phyloP scores from a whole-genome alignment of 257 asterid genomes.

The Lantana camara region DNA sequence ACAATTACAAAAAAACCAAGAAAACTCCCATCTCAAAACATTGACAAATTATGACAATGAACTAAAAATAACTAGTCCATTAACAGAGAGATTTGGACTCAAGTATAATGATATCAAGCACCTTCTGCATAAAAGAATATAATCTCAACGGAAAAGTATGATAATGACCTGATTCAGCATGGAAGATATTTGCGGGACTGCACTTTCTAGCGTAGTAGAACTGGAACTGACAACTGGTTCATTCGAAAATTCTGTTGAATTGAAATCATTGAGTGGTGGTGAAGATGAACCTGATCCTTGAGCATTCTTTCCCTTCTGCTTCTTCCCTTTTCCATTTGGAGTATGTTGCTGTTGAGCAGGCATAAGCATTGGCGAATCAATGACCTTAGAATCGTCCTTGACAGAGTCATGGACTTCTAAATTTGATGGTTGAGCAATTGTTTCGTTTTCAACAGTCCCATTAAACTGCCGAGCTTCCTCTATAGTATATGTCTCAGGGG shows the following conservation, averaged over 20 bases:
- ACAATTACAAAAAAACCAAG: background rate
- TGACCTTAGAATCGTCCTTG: constrained; percentile 47
- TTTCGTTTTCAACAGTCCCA: constrained; percentile 52
- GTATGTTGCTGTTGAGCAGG: constrained; percentile 48
- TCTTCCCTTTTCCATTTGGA: constrained; percentile 66
- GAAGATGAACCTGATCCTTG: constrained; percentile 60
- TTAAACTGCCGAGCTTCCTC: constrained; percentile 68
- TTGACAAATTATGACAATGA: too few relatives aligned
- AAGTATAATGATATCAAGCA: too few relatives aligned
- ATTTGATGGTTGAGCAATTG: constrained; percentile 44
- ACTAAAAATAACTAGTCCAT: too few relatives aligned
- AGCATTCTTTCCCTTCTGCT: constrained; percentile 70
- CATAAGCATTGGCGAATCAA: constrained; percentile 42
- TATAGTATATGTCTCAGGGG: constrained; percentile 58
- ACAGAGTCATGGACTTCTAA: constrained; percentile 49
- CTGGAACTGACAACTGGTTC: constrained; percentile 60
- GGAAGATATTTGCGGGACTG: constrained; percentile 54
- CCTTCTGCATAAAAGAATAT: too few relatives aligned
- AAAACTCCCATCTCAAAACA: too few relatives aligned
- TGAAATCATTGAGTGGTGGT: constrained; percentile 54
- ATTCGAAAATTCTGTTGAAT: constrained; percentile 56
- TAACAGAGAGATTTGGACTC: too few relatives aligned
- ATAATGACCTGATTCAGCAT: constrained; percentile 77
- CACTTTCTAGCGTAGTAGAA: constrained; percentile 43
- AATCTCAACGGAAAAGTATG: background rate